Conservation (phyloP, 257 asterid genomes). For the Lycium barbarum region DNA sequence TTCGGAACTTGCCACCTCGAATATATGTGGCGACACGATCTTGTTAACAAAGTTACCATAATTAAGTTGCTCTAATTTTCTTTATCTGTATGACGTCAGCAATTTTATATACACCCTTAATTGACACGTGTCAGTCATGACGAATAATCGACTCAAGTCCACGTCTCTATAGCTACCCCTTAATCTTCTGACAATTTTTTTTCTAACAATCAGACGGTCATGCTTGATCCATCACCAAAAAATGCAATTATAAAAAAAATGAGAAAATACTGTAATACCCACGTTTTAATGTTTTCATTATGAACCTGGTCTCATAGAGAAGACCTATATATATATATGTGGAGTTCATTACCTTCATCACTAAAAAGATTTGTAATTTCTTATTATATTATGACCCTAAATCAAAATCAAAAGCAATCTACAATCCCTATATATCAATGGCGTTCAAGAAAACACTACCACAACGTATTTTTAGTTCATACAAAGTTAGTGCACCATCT, state of each 20-base stretch:
- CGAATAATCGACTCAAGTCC: slow-evolving; percentile 17
- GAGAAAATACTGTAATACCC: not conserved
- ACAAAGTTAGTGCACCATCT: slow-evolving; percentile 5
- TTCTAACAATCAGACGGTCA: not conserved
- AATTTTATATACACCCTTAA: not conserved
- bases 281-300: not conserved
- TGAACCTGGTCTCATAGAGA: not conserved
- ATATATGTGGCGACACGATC: slow-evolving; percentile 24
- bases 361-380: not conserved
- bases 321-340: not conserved
- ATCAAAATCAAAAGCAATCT: not conserved
- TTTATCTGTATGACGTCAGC: not conserved
- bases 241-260: not conserved
- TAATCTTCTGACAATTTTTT: not conserved
- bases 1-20: slow-evolving; percentile 19
- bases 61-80: not conserved
- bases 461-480: slow-evolving; percentile 17
- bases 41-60: not conserved
- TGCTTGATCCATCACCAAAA: not conserved
- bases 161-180: not conserved
- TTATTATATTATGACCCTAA: not conserved
- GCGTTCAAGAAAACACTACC: slow-evolving; percentile 24
- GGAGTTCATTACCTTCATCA: slow-evolving; percentile 13
- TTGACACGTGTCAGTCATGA: not conserved
- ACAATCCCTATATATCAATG: not conserved